Evolutionary conservation across 176 grass and related monocot species (phyloP), one percentile per base, ranked within the genome.

Genomic region (Aegilops speltoides): DNA sequence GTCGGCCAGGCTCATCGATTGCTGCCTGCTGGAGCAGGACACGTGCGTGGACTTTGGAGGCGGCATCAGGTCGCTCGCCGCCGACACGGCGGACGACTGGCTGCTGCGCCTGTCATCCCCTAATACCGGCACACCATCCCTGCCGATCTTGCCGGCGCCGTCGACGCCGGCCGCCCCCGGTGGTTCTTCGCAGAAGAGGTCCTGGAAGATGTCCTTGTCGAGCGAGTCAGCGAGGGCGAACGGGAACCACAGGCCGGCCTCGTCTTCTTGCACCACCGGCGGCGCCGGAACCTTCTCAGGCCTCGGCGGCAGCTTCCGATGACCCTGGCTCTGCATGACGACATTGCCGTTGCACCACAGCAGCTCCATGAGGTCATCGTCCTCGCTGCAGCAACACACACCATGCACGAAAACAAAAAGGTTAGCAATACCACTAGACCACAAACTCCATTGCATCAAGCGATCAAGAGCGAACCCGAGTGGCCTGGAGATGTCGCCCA

Each of bases 271-370:
- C 82, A 38, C 41, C 12, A 79, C 56, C 12, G 76, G 12, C 13
- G 16, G 34, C 20, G 63, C 20, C 2, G 24, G 3, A 0, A 52
- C 7, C 77, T 88, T 84, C 23, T 91, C 89, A 0, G 86, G 70
- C 86, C 82, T 81, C 12, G 86, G 88, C 41, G 91, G 79, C 2
- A 84, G 26, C 89, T 90, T 93, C 82, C 87, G 82, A 79, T 91
- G 54, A 1, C 33, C 93, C 85, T 95, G 95, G 85, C 85, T 95
- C 86, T 95, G 93, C 95, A 95, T 95, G 64, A 95, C 82, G 20
- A 98, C 89, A 85, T 98, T 87, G 17, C 93, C 93, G 54, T 98
- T 91, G 63, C 90, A 92, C 95, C 95, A 95, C 29, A 98, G 78
- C 71, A 98, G 89, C 84, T 95, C 95, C 3, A 95, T 82, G 78